These are phyloP conservation scores for Nemania sp. DNA, from an alignment of 2,329 filamentous ascomycete genomes.

Conservation along the genomic window DNA sequence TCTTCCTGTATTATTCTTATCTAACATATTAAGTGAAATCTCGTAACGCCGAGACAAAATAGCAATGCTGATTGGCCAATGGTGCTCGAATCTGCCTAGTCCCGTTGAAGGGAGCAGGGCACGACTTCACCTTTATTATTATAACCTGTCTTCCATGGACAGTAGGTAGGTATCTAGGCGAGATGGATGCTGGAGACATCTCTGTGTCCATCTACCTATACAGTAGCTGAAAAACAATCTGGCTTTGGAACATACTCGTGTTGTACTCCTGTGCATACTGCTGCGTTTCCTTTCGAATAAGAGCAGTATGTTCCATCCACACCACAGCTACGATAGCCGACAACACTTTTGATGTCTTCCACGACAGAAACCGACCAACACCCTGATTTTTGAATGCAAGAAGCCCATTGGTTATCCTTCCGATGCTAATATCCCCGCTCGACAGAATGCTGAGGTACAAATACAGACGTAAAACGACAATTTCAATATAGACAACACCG, in stretches of 20 bases:
- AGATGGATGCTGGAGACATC: background rate
- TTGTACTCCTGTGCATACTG: background rate
- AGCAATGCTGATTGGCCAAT: conserved; percentile 25
- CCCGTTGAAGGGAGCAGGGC: background rate
- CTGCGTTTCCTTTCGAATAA: conserved; percentile 1
- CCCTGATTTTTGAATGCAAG: conserved; percentile 30
- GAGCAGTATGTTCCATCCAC: background rate
- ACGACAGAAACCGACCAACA: conserved; percentile 24
- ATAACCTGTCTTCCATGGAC: too few species aligned
- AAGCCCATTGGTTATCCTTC: conserved; percentile 20
- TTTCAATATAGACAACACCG: background rate
- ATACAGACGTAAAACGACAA: conserved; percentile 14
- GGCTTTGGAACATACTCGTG: background rate
- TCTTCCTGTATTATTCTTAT: background rate
- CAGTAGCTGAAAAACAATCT: background rate
- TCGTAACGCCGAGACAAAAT: conserved; percentile 21
- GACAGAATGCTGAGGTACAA: conserved; percentile 29
- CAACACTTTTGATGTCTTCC: background rate
- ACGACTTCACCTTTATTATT: background rate
- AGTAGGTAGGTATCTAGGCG: background rate
- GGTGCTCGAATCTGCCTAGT: conserved; percentile 22
- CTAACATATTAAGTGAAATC: conserved; percentile 18
- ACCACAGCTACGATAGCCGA: background rate
- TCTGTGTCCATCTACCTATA: background rate
- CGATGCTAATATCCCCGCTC: conserved; percentile 24